A percentile compares a stretch with the other conserved stretches of the same genome.
Evolutionary conservation across 345 rosid species (phyloP).

Genomic region (Garcia nutans): DNA sequence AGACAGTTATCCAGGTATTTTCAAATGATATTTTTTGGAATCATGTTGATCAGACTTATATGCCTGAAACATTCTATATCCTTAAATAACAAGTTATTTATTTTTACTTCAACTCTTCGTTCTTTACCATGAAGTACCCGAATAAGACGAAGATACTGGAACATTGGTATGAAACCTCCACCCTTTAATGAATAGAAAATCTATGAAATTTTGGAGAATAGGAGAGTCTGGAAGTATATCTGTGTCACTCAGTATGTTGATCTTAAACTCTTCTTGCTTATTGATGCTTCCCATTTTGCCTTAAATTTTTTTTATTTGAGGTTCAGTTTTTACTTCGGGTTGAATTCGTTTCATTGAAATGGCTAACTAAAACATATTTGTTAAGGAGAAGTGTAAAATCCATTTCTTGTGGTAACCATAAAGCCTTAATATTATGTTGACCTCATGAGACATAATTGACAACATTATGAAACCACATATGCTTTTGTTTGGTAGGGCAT

Average conservation of each 20-base stretch:
- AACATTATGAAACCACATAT: neutral
- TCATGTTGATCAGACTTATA: neutral
- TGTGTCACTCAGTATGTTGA: neutral
- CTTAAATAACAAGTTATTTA: neutral
- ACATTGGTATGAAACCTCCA: neutral
- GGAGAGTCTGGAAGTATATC: neutral
- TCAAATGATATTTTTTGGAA: neutral
- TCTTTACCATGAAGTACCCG: neutral
- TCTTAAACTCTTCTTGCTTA: neutral
- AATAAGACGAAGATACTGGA: neutral
- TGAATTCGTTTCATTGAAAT: neutral
- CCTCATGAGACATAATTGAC: neutral
- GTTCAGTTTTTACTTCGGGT: neutral
- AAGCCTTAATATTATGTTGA: neutral
- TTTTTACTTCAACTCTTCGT: neutral
- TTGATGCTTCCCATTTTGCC: slow-evolving; percentile 7
- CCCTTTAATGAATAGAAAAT: neutral
- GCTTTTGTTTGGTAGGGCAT: neutral
- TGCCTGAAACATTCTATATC: neutral
- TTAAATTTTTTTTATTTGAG: neutral
- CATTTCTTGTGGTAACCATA: neutral
- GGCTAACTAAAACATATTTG: neutral
- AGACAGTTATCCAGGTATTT: slow-evolving; percentile 87
- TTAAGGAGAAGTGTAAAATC: neutral
- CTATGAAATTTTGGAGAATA: neutral